Conservation (phyloP, 73 alveolate genomes). For the Paramecium pentaurelia region DNA sequence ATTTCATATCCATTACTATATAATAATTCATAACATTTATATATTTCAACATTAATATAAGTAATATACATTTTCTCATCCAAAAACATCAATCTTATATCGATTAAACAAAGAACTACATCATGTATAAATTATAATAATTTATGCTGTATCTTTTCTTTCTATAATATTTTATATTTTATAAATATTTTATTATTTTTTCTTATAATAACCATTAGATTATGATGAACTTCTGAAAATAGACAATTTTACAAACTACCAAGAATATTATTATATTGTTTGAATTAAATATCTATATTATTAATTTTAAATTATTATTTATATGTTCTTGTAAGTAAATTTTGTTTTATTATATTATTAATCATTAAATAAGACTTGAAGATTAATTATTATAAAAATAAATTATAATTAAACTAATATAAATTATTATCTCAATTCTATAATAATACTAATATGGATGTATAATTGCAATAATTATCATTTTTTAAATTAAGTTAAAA, state of each 20-base stretch:
- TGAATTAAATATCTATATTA: not conserved
- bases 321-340: too few relatives aligned
- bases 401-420: not conserved
- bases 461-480: too few relatives aligned
- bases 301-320: not conserved
- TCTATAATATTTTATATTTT: not conserved
- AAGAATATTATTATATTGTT: not conserved
- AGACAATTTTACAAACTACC: not conserved
- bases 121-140: not conserved
- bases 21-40: not conserved
- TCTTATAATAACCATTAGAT: not conserved
- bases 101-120: not conserved
- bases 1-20: not conserved
- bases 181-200: not conserved
- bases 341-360: too few relatives aligned
- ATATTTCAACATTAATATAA: not conserved
- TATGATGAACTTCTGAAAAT: too few relatives aligned
- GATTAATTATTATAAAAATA: not conserved
- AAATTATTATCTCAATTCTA: not conserved
- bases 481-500: not conserved
- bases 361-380: not conserved
- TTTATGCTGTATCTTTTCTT: not conserved
- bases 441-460: too few relatives aligned
- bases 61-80: not conserved
- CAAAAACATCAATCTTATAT: not conserved